Evolutionary conservation across 2,329 filamentous ascomycete species (phyloP), one percentile per base, ranked within the genome.

Genomic region (Neopestalotiopsis sp.): DNA sequence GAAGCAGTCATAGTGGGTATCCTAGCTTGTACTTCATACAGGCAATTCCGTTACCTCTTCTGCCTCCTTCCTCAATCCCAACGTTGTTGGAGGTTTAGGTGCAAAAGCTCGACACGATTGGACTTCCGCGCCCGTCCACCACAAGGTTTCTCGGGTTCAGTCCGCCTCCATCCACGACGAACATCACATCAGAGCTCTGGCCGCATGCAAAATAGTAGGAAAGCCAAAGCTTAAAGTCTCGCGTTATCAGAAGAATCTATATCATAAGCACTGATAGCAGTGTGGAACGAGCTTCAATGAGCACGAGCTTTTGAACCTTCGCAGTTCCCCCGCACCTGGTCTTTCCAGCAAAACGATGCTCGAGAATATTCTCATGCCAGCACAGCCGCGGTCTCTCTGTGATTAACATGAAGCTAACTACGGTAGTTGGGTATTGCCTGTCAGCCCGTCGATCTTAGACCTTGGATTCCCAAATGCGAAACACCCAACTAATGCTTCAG

Each of bases 401-500:
- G 45, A n/a, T n/a, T 53, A 17, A 53, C 45, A 10, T 20, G 45
- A 53, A 7, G 20, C 17, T 12, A 53, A 9, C 45, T 20, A 10
- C 34, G 34, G 34, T 38, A 38, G 34, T 38, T 14, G 24, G 57
- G 57, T 24, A 34, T 59, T 59, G 30, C 57, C 57, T 59, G 20
- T 30, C 57, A 30, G 30, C 30, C 24, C 20, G 57, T 34, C 57
- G 57, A 59, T 59, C 57, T 59, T 59, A 13, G 57, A 30, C 57
- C 24, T 34, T 17, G 24, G 13, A 17, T 14, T 34, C 57, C 30
- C 57, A 24, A 53, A 59, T 24, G 30, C 57, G 57, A 59, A 59
- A 59, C 57, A 59, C 57, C 57, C 12, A 59, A 28, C 57, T 14
- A 30, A 59, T 34, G 30, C 9, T 59, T 59, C 24, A 59, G 57